Conservation (phyloP, 495 filamentous ascomycete species). For the Bacidia rubella region DNA sequence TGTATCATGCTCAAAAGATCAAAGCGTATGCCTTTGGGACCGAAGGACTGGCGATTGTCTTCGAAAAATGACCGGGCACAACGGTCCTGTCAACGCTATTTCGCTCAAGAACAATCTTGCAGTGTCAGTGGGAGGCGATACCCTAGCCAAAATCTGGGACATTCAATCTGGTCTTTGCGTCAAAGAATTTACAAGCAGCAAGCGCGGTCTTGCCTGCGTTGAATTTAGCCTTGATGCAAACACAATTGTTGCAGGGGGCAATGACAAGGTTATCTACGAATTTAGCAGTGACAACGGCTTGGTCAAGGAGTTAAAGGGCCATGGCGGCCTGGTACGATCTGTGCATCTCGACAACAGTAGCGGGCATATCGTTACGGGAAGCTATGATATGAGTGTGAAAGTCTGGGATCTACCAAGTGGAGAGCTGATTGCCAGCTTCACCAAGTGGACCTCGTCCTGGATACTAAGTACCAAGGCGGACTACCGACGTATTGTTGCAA, state of each 20-base stretch:
- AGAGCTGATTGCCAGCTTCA: constrained; percentile 57
- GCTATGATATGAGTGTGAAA: constrained; percentile 89
- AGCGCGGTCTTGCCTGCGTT: constrained; percentile 83
- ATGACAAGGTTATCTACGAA: constrained; percentile 84
- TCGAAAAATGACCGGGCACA: constrained; percentile 66
- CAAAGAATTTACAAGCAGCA: constrained; percentile 75
- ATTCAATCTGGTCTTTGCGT: constrained; percentile 70
- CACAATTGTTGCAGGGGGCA: constrained; percentile 82
- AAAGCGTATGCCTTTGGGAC: constrained; percentile 85
- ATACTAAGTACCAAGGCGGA: constrained; percentile 90
- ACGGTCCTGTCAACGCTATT: constrained; percentile 88
- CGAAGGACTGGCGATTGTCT: constrained; percentile 59
- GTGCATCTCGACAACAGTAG: constrained; percentile 77
- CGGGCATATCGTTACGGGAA: constrained; percentile 73
- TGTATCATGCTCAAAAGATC: constrained; percentile 91
- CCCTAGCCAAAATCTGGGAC: constrained; percentile 88
- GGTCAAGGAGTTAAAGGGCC: constrained; percentile 60
- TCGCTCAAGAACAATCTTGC: constrained; percentile 84
- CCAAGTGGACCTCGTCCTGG: constrained; percentile 90
- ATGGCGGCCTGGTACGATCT: constrained; percentile 69
- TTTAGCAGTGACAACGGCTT: constrained; percentile 64
- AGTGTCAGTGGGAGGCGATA: constrained; percentile 86
- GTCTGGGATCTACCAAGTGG: constrained; percentile 75
- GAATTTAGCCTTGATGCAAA: constrained; percentile 88
- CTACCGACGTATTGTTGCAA: constrained; percentile 82